Evolutionary conservation across 306 rosid genomes (phyloP).

Genomic region (Begonia fuchsioides): DNA sequence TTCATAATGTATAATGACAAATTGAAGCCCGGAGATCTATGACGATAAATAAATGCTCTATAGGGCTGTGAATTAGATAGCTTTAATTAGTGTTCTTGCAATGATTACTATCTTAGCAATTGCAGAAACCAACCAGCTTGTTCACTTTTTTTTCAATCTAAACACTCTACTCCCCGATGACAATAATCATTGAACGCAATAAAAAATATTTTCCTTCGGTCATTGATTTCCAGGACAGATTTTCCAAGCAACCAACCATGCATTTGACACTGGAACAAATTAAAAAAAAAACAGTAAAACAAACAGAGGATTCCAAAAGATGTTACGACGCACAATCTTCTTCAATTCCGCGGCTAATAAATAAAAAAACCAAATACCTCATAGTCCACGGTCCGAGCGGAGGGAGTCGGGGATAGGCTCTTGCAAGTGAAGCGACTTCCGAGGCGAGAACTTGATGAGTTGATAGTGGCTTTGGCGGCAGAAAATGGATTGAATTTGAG

Average conservation of each 20-base stretch:
- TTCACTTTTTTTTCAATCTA: too few relatives aligned
- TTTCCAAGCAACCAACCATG: background rate
- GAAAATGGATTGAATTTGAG: conserved; percentile 7
- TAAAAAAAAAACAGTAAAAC: background rate
- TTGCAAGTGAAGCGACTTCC: conserved; percentile 17
- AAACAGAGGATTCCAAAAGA: background rate
- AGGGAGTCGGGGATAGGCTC: conserved; percentile 33
- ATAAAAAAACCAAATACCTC: conserved; percentile 33
- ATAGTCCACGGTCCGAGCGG: conserved; percentile 36
- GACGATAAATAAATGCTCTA: too few relatives aligned
- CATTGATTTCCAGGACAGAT: background rate
- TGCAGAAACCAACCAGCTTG: too few relatives aligned
- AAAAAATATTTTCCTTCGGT: background rate
- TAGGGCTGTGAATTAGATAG: too few relatives aligned
- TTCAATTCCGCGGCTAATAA: background rate
- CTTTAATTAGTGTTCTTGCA: too few relatives aligned
- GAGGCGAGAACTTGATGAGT: conserved; percentile 8
- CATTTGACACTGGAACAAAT: background rate
- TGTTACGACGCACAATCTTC: background rate
- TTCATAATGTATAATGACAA: too few relatives aligned
- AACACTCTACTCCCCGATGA: background rate
- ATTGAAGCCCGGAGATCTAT: too few relatives aligned
- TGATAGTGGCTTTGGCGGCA: conserved; percentile 1
- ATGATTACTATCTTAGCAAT: too few relatives aligned
- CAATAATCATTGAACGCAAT: background rate